These are phyloP conservation scores for Calophaca sinica DNA, from an alignment of 306 rosid genomes.

Conservation along the genomic window DNA sequence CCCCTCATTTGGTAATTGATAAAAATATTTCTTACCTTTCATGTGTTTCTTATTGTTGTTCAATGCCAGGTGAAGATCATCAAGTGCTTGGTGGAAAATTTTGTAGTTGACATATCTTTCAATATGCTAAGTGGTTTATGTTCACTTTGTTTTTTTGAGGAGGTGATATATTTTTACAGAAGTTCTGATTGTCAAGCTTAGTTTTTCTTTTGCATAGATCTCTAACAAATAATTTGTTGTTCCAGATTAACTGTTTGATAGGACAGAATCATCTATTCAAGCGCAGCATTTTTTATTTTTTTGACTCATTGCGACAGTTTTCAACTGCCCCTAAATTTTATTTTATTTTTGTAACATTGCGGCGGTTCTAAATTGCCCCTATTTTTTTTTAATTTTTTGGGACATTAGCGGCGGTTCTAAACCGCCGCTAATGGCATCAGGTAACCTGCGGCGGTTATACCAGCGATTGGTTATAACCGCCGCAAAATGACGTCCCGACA, in stretches of 20 bases:
- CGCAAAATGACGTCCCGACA: no score
- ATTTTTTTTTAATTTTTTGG: no score
- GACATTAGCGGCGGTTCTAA: no score
- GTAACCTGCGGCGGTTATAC: no score
- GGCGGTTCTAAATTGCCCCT: no score
- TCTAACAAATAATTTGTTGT: slow-evolving; percentile 39
- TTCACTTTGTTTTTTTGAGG: slow-evolving; percentile 87
- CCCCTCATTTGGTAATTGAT: background rate
- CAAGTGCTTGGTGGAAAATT: slow-evolving; percentile 78
- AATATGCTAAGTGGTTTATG: slow-evolving; percentile 80
- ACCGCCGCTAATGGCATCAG: no score
- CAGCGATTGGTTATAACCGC: no score
- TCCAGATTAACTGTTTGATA: slow-evolving; percentile 70
- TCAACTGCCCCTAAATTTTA: no score
- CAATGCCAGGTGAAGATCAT: slow-evolving; percentile 75
- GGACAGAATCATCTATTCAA: slow-evolving; percentile 72
- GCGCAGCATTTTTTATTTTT: slow-evolving; percentile 75
- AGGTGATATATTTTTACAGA: slow-evolving; percentile 53
- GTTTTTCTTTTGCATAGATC: background rate
- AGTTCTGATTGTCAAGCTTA: background rate
- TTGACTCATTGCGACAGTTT: no score
- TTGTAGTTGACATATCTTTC: slow-evolving; percentile 88
- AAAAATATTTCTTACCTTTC: background rate
- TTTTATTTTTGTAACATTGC: no score
- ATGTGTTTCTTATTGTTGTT: slow-evolving; percentile 22